phyloP scores from a whole-genome alignment of 2,329 filamentous ascomycete species.

The Scleromitrula shiraiana region DNA sequence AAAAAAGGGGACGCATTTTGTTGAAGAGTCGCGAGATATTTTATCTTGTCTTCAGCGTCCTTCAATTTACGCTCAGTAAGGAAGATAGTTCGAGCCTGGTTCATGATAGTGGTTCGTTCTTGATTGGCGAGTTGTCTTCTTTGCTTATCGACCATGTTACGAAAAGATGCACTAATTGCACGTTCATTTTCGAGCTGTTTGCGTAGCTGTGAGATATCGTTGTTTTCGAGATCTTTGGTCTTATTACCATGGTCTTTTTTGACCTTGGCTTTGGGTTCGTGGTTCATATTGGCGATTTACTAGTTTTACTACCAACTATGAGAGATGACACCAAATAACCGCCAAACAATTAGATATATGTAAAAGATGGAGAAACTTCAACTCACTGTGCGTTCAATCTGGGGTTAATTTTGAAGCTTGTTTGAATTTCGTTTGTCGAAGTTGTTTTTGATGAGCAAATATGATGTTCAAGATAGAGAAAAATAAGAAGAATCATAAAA shows the following conservation, averaged over 20 bases:
- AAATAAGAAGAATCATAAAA: background rate
- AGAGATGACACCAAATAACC: too few species aligned
- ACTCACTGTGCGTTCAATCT: too few species aligned
- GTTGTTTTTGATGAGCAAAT: background rate
- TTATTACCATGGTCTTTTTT: too few species aligned
- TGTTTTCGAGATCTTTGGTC: background rate
- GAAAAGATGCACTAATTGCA: background rate
- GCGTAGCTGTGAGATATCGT: slow-evolving; percentile 2
- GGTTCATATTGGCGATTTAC: too few species aligned
- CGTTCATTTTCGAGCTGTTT: slow-evolving; percentile 3
- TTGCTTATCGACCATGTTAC: background rate
- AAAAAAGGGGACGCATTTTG: slow-evolving; percentile 1
- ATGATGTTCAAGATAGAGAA: background rate
- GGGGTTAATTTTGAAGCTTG: too few species aligned
- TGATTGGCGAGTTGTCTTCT: background rate
- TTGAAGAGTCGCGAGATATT: background rate
- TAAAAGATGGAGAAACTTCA: too few species aligned
- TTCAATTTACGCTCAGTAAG: background rate
- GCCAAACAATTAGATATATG: too few species aligned
- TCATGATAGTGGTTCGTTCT: background rate
- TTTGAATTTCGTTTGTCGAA: background rate
- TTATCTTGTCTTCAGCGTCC: background rate
- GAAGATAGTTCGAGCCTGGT: background rate
- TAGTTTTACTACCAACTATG: too few species aligned
- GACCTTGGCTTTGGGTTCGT: background rate